Conservation (phyloP, 2,329 filamentous ascomycete species). For the Colletotrichum zoysiae region DNA sequence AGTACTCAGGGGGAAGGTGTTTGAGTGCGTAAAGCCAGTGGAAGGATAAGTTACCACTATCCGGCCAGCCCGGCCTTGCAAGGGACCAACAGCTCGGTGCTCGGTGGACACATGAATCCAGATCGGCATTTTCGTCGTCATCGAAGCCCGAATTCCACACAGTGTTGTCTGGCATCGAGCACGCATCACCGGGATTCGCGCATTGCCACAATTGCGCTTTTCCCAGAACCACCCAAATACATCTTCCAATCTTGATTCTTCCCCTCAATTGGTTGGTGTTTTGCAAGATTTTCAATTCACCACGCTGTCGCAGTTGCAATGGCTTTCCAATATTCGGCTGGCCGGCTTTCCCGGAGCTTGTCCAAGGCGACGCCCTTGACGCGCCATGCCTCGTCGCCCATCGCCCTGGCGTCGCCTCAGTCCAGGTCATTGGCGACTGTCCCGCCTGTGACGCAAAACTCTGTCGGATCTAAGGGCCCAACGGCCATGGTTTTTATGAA, state of each 20-base stretch:
- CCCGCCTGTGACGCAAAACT: slow-evolving; percentile 85
- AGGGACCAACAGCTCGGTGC: slow-evolving; percentile 20
- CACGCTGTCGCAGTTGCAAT: slow-evolving; percentile 45
- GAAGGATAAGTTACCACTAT: background rate
- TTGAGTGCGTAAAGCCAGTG: background rate
- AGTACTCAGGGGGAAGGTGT: slow-evolving; percentile 1
- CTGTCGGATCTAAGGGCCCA: slow-evolving; percentile 78
- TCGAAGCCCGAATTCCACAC: slow-evolving; percentile 33
- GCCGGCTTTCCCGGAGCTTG: slow-evolving; percentile 52
- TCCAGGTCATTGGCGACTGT: slow-evolving; percentile 70
- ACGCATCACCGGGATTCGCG: slow-evolving; percentile 26
- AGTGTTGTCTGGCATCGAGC: slow-evolving; percentile 19
- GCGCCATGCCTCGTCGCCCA: slow-evolving; percentile 41
- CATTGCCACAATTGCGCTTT: slow-evolving; percentile 30
- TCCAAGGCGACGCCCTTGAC: slow-evolving; percentile 35
- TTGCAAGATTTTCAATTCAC: background rate
- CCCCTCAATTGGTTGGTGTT: background rate
- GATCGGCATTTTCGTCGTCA: slow-evolving; percentile 42
- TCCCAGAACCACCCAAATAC: slow-evolving; percentile 12
- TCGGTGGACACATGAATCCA: slow-evolving; percentile 19
- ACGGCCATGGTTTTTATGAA: slow-evolving; percentile 99
- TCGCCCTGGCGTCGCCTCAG: slow-evolving; percentile 51
- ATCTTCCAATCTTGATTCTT: background rate
- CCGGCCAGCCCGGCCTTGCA: slow-evolving; percentile 27
- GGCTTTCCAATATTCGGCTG: slow-evolving; percentile 56